phyloP scores from a whole-genome alignment of 805 yeast species.

The Kodamaea nitidulidarum region DNA sequence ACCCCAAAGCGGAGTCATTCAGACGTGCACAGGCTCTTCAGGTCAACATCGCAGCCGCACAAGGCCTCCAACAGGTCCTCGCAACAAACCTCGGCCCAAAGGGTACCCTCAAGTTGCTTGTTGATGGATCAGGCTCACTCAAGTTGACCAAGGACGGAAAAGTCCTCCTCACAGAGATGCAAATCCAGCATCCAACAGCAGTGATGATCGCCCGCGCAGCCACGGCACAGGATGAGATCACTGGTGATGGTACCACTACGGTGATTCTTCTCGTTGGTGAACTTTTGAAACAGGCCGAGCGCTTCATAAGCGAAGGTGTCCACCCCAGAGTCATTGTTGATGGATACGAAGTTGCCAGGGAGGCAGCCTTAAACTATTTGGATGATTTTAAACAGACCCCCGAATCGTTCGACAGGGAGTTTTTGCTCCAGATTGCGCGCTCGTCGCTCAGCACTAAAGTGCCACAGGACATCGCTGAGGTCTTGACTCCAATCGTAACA shows the following conservation, averaged over 20 bases:
- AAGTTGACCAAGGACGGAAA: constrained; percentile 97
- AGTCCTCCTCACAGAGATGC: constrained; percentile 92
- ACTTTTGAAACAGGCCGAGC: constrained; percentile 87
- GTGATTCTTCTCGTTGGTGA: constrained; percentile 94
- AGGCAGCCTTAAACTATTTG: constrained; percentile 64
- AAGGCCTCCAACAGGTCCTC: constrained; percentile 89
- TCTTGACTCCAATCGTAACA: constrained; percentile 89
- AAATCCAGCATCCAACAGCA: constrained; percentile 60
- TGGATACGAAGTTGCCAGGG: constrained; percentile 90
- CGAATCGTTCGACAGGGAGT: constrained; percentile 71
- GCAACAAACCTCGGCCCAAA: constrained; percentile 93
- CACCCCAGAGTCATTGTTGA: constrained; percentile 94
- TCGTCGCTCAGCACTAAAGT: constrained; percentile 88
- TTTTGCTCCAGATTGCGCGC: constrained; percentile 86
- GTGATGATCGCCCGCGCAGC: constrained; percentile 85
- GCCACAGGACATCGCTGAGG: constrained; percentile 66
- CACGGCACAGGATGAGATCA: constrained; percentile 96
- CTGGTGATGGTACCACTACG: constrained; percentile 99
- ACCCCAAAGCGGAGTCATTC: constrained; percentile 97
- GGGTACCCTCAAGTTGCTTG: constrained; percentile 94
- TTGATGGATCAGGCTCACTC: constrained; percentile 93
- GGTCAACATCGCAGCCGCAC: constrained; percentile 94
- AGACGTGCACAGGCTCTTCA: constrained; percentile 93
- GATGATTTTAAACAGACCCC: constrained; percentile 57
- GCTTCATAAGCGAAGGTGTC: constrained; percentile 87